These are phyloP conservation scores for Curvularia lunata DNA, from an alignment of 2,329 filamentous ascomycete species.

Conservation along the genomic window DNA sequence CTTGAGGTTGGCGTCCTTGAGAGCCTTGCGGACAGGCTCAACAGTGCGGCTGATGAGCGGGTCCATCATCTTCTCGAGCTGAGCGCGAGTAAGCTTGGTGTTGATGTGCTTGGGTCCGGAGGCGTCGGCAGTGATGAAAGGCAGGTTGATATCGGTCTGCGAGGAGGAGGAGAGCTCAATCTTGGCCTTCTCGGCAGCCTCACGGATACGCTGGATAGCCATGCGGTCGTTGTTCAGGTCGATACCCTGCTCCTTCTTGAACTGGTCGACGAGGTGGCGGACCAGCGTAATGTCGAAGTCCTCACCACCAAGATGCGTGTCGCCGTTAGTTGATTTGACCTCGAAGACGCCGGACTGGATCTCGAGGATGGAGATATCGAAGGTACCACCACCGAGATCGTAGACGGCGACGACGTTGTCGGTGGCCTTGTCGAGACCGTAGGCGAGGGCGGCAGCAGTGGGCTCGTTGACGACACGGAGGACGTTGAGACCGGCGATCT, in stretches of 20 bases:
- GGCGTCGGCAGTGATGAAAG: constrained; percentile 96
- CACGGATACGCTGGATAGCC: constrained; percentile 98
- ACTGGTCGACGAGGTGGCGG: constrained; percentile 89
- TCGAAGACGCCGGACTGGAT: constrained; percentile 98
- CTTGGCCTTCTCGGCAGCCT: constrained; percentile 99
- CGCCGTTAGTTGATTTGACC: constrained; percentile 99
- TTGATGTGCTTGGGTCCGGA: constrained; percentile 99
- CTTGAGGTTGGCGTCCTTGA: constrained; percentile 92
- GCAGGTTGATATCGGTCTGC: constrained; percentile 97
- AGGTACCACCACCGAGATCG: constrained; percentile 97
- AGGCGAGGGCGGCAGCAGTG: constrained; percentile 92
- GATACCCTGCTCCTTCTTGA: constrained; percentile 94
- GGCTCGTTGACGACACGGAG: constrained; percentile 98
- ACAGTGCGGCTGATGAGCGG: constrained; percentile 85
- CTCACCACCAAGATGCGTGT: constrained; percentile 97
- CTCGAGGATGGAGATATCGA: constrained; percentile 97
- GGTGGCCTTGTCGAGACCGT: constrained; percentile 92
- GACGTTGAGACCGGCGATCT: constrained; percentile 94
- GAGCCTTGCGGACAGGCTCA: constrained; percentile 92
- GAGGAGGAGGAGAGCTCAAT: constrained; percentile 95
- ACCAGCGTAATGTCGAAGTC: constrained; percentile 97
- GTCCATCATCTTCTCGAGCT: constrained; percentile 92
- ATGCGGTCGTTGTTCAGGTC: constrained; percentile 92
- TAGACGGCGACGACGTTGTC: constrained; percentile 93
- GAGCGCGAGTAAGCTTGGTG: constrained; percentile 87